These are phyloP conservation scores for Adansonia grandidieri DNA, from an alignment of 441 rosid genomes.

Conservation along the genomic window DNA sequence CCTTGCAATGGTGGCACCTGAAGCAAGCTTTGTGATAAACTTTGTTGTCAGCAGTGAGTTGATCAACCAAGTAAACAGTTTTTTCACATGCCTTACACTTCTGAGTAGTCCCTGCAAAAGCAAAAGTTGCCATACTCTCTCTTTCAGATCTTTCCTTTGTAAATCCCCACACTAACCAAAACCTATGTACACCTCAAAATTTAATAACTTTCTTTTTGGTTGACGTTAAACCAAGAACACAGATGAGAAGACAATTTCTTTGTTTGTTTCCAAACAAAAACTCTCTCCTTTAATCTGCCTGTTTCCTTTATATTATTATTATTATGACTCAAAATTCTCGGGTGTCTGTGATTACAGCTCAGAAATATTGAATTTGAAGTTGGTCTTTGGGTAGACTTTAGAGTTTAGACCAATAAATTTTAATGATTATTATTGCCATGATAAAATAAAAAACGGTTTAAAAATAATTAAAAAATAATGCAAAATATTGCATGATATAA, in stretches of 20 bases:
- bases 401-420: too few species aligned
- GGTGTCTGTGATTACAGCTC: constrained; percentile 31
- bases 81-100: constrained; percentile 78
- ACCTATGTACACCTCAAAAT: not conserved
- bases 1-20: constrained; percentile 79
- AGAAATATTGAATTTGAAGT: not conserved
- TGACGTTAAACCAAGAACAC: not conserved
- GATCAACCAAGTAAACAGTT: constrained; percentile 76
- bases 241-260: not conserved
- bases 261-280: not conserved
- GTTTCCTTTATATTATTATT: not conserved
- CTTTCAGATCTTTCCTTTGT: constrained; percentile 24
- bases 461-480: not conserved
- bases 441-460: not conserved
- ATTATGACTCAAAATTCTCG: constrained; percentile 6
- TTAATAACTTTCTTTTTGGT: not conserved
- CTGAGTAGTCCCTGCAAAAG: constrained; percentile 72
- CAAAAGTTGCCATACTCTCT: constrained; percentile 46
- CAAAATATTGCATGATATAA: not conserved
- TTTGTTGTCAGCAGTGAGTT: constrained; percentile 63
- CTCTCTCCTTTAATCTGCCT: not conserved
- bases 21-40: constrained; percentile 73
- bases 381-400: too few species aligned
- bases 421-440: too few species aligned
- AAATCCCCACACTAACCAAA: not conserved